phyloP scores from a whole-genome alignment of 768 basidiomycete species.

The Paxillus rubicundulus region DNA sequence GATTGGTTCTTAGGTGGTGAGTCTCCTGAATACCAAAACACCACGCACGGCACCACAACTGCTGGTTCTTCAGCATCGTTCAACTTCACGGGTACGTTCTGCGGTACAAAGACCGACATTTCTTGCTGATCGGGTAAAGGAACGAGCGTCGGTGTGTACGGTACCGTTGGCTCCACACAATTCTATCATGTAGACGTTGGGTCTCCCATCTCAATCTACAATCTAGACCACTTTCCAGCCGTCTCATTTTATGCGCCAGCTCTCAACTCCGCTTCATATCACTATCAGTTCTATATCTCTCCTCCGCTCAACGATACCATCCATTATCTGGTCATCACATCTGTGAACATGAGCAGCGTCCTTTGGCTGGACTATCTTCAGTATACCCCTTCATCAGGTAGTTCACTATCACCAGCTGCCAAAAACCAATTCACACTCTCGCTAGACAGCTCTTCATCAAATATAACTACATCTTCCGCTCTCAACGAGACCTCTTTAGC shows the following conservation, averaged over 20 bases:
- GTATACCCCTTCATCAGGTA: not conserved
- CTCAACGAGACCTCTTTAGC: not conserved
- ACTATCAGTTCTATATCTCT: slow-evolving; percentile 1
- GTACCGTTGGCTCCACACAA: slow-evolving; percentile 1
- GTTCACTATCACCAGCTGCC: not conserved
- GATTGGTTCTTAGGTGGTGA: not conserved
- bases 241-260: not conserved
- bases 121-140: not conserved
- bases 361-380: slow-evolving; percentile 6
- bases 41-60: not conserved
- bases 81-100: slow-evolving; percentile 1
- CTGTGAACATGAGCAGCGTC: not conserved
- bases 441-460: not conserved
- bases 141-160: not conserved
- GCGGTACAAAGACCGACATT: not conserved
- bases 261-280: not conserved
- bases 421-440: no score
- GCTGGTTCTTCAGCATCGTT: slow-evolving; percentile 3
- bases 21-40: not conserved
- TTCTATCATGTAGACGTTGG: not conserved
- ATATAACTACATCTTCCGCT: not conserved
- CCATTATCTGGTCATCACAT: not conserved
- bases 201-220: slow-evolving; percentile 1
- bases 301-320: not conserved
- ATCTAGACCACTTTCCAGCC: not conserved